Percentiles rank a stretch among this genome's conserved stretches.
These are phyloP conservation scores for Agrocybe pediades DNA, from an alignment of 768 basidiomycete genomes.

Conservation along the genomic window DNA sequence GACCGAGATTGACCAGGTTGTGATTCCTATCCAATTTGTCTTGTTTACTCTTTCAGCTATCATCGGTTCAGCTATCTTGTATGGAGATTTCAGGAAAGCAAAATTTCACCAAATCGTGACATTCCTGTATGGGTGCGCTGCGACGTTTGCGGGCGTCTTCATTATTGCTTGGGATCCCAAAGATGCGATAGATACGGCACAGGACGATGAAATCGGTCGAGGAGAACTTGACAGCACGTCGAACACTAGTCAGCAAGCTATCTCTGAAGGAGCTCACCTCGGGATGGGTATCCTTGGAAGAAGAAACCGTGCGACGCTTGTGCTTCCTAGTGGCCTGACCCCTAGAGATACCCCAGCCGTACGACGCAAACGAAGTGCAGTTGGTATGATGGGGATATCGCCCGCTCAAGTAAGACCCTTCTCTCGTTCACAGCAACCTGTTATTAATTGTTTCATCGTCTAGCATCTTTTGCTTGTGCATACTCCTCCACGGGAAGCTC, in stretches of 20 bases:
- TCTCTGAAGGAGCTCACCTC: conserved; percentile 24
- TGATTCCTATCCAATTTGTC: conserved; percentile 95
- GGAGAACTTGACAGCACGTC: conserved; percentile 11
- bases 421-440: neutral
- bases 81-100: conserved; percentile 87
- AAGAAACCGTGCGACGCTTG: conserved; percentile 45
- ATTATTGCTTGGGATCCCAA: conserved; percentile 74
- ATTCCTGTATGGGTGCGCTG: conserved; percentile 83
- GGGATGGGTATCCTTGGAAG: conserved; percentile 38
- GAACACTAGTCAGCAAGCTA: conserved; percentile 7
- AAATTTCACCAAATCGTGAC: conserved; percentile 81
- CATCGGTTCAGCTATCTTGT: conserved; percentile 89
- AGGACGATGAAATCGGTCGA: conserved; percentile 18
- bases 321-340: conserved; percentile 46
- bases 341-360: conserved; percentile 43
- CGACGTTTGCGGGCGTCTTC: conserved; percentile 91
- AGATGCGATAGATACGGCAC: conserved; percentile 19
- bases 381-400: conserved; percentile 70
- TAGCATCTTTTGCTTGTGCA: conserved; percentile 65
- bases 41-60: conserved; percentile 94
- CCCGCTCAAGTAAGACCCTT: conserved; percentile 63
- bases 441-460: conserved; percentile 22
- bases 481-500: conserved; percentile 58
- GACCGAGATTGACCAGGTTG: conserved; percentile 54
- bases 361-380: conserved; percentile 52